phyloP scores from a whole-genome alignment of 1,284 basidiomycete genomes.

The Ustilago tritici region DNA sequence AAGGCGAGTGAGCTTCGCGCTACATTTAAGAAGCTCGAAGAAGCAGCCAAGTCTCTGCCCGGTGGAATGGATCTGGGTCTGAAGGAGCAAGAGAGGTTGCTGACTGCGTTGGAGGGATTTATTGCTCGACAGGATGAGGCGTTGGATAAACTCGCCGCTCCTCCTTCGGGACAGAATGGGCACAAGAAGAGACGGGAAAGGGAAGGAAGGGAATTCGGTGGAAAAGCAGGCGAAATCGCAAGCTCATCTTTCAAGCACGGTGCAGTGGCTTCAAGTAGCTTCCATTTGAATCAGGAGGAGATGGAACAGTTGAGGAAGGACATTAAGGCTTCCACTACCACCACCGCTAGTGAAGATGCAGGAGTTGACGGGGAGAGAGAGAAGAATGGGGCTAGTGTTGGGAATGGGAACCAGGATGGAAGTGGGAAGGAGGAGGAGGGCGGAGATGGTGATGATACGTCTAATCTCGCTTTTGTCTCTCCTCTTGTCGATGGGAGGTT shows the following conservation, averaged over 20 bases:
- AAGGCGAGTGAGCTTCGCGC: slow-evolving; percentile 15
- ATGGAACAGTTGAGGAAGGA: slow-evolving; percentile 31
- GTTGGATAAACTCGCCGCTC: slow-evolving; percentile 1
- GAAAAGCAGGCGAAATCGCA: neutral
- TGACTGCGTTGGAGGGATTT: slow-evolving; percentile 18
- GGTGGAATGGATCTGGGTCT: slow-evolving; percentile 32
- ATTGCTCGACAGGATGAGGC: slow-evolving; percentile 9
- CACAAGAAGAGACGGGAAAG: neutral
- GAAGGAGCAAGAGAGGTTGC: slow-evolving; percentile 19
- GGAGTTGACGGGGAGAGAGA: neutral
- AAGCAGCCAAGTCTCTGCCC: slow-evolving; percentile 25
- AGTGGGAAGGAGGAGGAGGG: neutral
- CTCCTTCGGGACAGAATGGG: neutral
- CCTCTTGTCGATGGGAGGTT: slow-evolving; percentile 59
- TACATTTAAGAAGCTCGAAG: slow-evolving; percentile 22
- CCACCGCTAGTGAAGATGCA: neutral
- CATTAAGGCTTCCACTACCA: slow-evolving; percentile 17
- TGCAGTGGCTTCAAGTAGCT: slow-evolving; percentile 15
- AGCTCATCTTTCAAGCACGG: slow-evolving; percentile 24
- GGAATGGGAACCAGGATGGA: neutral
- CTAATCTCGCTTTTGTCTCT: slow-evolving; percentile 57
- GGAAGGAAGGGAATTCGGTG: neutral
- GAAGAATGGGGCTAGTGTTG: neutral
- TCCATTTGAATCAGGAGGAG: slow-evolving; percentile 31
- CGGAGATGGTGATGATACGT: slow-evolving; percentile 22